Evolutionary conservation across 345 rosid species (phyloP).

Genomic region (Trapa incisa): DNA sequence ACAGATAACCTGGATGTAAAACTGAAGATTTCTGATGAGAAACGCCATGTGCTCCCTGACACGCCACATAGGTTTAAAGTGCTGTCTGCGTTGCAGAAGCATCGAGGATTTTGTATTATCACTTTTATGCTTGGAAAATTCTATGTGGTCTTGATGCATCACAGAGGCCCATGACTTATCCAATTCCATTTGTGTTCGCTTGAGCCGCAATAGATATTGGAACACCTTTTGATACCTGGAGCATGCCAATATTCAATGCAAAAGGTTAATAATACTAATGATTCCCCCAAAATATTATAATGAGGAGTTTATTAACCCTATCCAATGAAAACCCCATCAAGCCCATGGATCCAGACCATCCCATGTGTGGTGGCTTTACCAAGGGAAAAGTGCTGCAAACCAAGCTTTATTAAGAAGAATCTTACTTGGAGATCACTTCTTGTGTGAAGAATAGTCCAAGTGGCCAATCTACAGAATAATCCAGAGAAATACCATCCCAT

Average conservation of each 20-base stretch:
- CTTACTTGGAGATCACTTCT: slow-evolving; percentile 89
- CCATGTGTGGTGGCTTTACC: no score
- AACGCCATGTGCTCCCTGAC: slow-evolving; percentile 98
- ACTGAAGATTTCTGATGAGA: slow-evolving; percentile 89
- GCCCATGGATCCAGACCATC: no score
- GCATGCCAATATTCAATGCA: slow-evolving; percentile 2
- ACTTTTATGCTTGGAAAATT: slow-evolving; percentile 58
- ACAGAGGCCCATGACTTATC: slow-evolving; percentile 98
- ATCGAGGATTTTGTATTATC: slow-evolving; percentile 33
- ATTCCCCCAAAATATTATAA: background rate
- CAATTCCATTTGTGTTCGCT: slow-evolving; percentile 91
- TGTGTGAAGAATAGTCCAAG: slow-evolving; percentile 85
- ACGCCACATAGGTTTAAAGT: slow-evolving; percentile 84
- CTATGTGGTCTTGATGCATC: slow-evolving; percentile 89
- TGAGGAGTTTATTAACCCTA: no score
- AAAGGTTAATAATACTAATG: background rate
- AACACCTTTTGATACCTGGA: slow-evolving; percentile 74
- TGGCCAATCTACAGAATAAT: slow-evolving; percentile 93
- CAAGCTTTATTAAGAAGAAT: background rate
- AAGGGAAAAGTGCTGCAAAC: background rate
- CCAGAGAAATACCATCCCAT: slow-evolving; percentile 90
- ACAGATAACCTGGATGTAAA: slow-evolving; percentile 72
- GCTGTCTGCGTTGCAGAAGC: slow-evolving; percentile 65
- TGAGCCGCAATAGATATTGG: slow-evolving; percentile 80
- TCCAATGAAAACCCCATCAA: no score